Base-by-base conservation (phyloP, 2,329 filamentous ascomycete species). In the Aspergillus awamori region DNA sequence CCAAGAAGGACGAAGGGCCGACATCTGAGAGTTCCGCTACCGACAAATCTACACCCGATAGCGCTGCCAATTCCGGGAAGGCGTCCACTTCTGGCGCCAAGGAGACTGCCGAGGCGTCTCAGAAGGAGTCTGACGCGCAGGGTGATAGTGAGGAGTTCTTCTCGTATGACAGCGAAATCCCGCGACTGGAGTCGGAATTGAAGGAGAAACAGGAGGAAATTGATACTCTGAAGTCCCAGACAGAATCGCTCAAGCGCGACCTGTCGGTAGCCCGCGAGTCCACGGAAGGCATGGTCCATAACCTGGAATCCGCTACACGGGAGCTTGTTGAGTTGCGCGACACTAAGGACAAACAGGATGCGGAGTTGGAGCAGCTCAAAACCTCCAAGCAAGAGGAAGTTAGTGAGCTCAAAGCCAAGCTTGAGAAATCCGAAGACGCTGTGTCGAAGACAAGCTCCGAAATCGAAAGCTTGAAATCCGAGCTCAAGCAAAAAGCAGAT, bases 111-210 rank as follows among this genome's bases (percentile, higher is more conserved):
- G 57, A 67, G 10, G 72, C 74, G 6, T 69, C 53, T 41, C n/a
- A 20, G 55, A 63, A 57, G n/a, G 54, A 61, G 6, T 54, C 67
- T 8, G 59, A 63, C 5, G 64, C 72, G 26, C 63, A 75, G 36
- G 74, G 77, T 36, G 74, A 76, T 15, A 74, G 77, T 24, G 90
- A 93, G 65, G 91, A 96, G 53, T 90, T 97, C 77, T 97, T 97
- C 77, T 97, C 93, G 0, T 96, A 93, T 69, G 93, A 98, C 61
- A 89, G 89, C 54, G 94, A 98, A 76, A 83, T 96, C 13, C 90
- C 91, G 3, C 87, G 91, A 57, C 79, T 97, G n/a, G 89, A 96
- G 70, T 83, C 85, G 1, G 89, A 95, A 67, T 76, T 95, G 3
- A 83, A 87, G 55, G 84, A 88, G 59, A 91, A 90, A 69, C 81